Base-by-base conservation (phyloP, 2,329 filamentous ascomycete genomes). In the Fusarium xyrophilum region DNA sequence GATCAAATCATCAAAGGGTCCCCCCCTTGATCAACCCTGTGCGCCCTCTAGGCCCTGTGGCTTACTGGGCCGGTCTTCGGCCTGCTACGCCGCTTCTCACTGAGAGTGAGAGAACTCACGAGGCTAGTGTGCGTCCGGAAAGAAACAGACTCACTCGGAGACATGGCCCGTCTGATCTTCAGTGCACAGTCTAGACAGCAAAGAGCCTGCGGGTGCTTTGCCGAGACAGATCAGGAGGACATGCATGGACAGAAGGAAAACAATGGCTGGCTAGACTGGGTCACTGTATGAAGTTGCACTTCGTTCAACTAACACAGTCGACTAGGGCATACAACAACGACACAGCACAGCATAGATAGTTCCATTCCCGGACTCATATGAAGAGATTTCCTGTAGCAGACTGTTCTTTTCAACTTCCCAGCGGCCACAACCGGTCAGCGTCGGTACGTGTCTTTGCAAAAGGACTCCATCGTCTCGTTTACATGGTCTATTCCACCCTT, bases 61-160 rank as follows among this genome's bases (percentile, higher is more conserved):
- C 55, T 65, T 59, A 42, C 67, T 63, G 59, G 67, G 43, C 67
- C 67, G 67, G 67, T 56, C 55, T 58, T 69, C 63, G 67, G 67
- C 15, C 40, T 43, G 15, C 40, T 44, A 30, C 36, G 39, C 62
- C 66, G 66, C 63, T 48, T 69, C 36, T 52, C 50, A 57, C 47
- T 54, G 35, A 25, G 17, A 43, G 40, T 6, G 40, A 58, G 40
- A 58, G 48, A 42, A 52, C 30, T 51, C 21, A 36, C 43, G 52
- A 65, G 54, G 44, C 50, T 68, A 68, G 65, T 65, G 65, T 42
- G 21, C 44, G 36, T 55, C 66, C 47, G 47, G 53, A 56, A 67
- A 46, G 62, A 58, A 69, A 23, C 21, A 38, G 30, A 32, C 32
- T 44, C 32, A n/a, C 40, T 60, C 65, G 66, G 66, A 44, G 48